Evolutionary conservation across 139 green algal genomes (phyloP), one percentile per base, ranked within the genome.

Genomic region (Limnomonas spitsbergensis): DNA sequence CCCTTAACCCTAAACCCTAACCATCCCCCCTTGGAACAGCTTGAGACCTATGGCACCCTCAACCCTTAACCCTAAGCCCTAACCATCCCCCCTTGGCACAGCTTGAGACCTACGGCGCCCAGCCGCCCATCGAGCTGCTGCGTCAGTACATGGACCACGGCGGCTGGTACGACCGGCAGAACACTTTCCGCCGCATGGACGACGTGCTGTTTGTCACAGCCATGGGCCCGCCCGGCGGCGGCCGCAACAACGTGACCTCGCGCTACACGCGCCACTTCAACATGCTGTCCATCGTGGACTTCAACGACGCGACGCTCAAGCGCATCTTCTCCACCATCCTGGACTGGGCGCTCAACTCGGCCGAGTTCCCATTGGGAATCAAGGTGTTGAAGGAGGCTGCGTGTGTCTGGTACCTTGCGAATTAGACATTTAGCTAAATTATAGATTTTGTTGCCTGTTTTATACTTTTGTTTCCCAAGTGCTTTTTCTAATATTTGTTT

Each of bases 81-180:
- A n/a, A n/a, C n/a, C n/a, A n/a, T n/a, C n/a, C n/a, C n/a, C n/a
- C n/a, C n/a, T n/a, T n/a, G n/a, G n/a, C n/a, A n/a, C 82, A 90
- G 78, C 76, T 85, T 1, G 81, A 85, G 81, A 85, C 81, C 53
- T 85, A 85, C 40, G 81, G 81, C 37, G 81, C 81, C 31, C 83
- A 88, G 82, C 80, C 81, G 36, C 83, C 87, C 40, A 91, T 91
- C 29, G 87, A 91, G 87, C 81, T 94, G 73, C 79, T 94, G 36
- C 83, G 89, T 0, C 89, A 94, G 83, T 92, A 80, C 82, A 94
- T 94, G 89, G 89, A 94, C 80, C 87, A 93, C 40, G 81, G 79
- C 2, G 89, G 89, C 29, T 94, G 90, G 88, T 92, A 89, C 73
- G 88, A 89, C 76, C 71, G 88, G 3, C 47, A 80, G 34, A 86